Conservation (phyloP, 257 asterid genomes). For the Gynochthodes officinalis region DNA sequence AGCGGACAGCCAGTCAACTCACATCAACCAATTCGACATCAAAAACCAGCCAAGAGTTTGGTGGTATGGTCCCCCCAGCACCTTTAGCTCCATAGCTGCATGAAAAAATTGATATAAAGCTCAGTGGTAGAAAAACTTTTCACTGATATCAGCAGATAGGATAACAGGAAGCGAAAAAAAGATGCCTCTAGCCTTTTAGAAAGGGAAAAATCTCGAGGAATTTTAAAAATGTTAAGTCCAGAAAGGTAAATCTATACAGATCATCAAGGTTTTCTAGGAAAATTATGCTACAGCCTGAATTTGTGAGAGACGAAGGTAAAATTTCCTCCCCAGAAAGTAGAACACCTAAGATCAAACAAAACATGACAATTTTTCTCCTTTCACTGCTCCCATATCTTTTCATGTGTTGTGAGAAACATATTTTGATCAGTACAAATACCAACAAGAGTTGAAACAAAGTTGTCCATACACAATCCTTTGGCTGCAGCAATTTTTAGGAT, state of each 20-base stretch:
- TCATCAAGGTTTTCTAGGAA: not conserved
- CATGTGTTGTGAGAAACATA: not conserved
- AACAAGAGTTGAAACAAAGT: too few species aligned
- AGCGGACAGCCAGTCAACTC: constrained; percentile 33
- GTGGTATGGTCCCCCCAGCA: constrained; percentile 57
- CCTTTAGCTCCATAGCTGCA: constrained; percentile 85
- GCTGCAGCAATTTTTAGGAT: not conserved
- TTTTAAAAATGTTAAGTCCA: not conserved
- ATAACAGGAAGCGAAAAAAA: not conserved
- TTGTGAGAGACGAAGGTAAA: not conserved
- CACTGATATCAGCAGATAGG: constrained; percentile 2
- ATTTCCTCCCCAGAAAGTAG: not conserved
- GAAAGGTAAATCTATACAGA: not conserved
- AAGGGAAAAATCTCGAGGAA: not conserved
- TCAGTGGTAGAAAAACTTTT: not conserved
- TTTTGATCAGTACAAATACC: not conserved
- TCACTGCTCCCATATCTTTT: not conserved
- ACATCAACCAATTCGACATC: constrained; percentile 83
- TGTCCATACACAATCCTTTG: not conserved
- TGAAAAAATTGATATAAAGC: not conserved
- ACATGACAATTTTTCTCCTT: not conserved
- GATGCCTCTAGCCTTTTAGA: not conserved
- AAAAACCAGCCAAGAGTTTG: constrained; percentile 79
- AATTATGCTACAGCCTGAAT: not conserved
- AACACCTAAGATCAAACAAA: not conserved